A percentile compares a stretch with the other conserved stretches of the same genome.
Evolutionary conservation across 2,329 filamentous ascomycete genomes (phyloP).

Genomic region (Venturia carpophila): DNA sequence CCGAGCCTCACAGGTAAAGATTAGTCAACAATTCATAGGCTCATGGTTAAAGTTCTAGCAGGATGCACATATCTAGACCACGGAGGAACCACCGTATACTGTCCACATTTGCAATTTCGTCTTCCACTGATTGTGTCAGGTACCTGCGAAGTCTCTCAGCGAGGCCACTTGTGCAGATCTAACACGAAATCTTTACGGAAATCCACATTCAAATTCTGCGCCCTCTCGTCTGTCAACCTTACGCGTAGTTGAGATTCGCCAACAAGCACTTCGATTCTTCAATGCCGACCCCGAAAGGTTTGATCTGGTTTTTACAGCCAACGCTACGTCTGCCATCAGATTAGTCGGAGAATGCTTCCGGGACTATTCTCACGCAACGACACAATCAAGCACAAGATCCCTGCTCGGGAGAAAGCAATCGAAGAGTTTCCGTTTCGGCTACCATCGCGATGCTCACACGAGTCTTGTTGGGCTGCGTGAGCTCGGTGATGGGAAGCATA

Average conservation of each 20-base stretch:
- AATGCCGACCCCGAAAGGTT: conserved; percentile 52
- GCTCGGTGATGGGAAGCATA: conserved; percentile 26
- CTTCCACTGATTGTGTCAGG: not conserved
- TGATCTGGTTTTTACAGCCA: conserved; percentile 55
- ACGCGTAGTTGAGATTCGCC: conserved; percentile 49
- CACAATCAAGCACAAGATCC: conserved; percentile 11
- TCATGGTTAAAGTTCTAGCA: conserved; percentile 3
- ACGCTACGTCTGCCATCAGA: conserved; percentile 56
- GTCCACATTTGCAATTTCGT: not conserved
- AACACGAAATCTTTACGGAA: conserved; percentile 53
- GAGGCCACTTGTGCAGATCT: conserved; percentile 50
- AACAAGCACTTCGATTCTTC: conserved; percentile 49
- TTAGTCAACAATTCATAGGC: not conserved
- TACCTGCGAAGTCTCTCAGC: conserved; percentile 47
- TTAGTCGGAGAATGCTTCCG: conserved; percentile 52
- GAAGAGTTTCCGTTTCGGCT: conserved; percentile 47
- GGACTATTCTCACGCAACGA: conserved; percentile 41
- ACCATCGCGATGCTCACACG: conserved; percentile 55
- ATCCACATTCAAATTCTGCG: conserved; percentile 58
- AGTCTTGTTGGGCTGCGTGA: conserved; percentile 42
- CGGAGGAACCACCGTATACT: conserved; percentile 26
- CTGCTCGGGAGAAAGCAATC: not conserved
- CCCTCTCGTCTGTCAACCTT: conserved; percentile 52
- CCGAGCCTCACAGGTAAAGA: conserved; percentile 34
- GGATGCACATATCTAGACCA: conserved; percentile 49